Evolutionary conservation across 1,284 basidiomycete species (phyloP).

Genomic region (Pholiota adiposa): DNA sequence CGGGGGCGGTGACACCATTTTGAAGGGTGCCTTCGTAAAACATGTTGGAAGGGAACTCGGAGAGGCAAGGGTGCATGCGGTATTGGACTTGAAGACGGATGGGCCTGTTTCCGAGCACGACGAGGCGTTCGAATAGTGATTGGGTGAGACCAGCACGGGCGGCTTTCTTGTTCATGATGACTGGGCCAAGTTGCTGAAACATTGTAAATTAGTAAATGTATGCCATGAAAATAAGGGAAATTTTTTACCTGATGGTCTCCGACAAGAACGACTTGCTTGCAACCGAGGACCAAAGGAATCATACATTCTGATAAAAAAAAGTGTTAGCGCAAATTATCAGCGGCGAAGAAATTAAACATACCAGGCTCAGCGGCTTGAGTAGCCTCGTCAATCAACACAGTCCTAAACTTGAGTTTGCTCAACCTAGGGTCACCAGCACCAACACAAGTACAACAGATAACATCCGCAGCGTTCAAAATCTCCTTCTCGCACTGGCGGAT

Average conservation of each 20-base stretch:
- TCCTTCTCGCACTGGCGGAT: conserved; percentile 97
- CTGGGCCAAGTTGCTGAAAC: conserved; percentile 89
- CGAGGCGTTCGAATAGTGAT: conserved; percentile 96
- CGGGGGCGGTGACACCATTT: conserved; percentile 99
- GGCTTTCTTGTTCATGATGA: conserved; percentile 99
- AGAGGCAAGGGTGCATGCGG: conserved; percentile 99
- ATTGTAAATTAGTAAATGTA: background rate
- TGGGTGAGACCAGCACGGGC: conserved; percentile 97
- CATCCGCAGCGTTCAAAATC: conserved; percentile 93
- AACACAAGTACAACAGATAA: conserved; percentile 99
- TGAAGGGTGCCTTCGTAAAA: conserved; percentile 99
- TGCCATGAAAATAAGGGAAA: background rate
- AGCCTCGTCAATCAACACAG: conserved; percentile 98
- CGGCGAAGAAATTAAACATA: conserved; percentile 42
- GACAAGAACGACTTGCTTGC: conserved; percentile 98
- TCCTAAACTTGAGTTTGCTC: conserved; percentile 97
- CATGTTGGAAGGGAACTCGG: conserved; percentile 99
- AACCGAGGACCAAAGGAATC: conserved; percentile 98
- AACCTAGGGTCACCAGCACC: conserved; percentile 96
- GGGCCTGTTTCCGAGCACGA: conserved; percentile 93
- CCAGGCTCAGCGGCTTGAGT: conserved; percentile 98
- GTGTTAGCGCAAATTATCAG: conserved; percentile 19
- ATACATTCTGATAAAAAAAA: conserved; percentile 79
- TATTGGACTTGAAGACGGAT: conserved; percentile 99
- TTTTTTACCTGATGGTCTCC: conserved; percentile 84